Evolutionary conservation across 108 stramenopile genomes (phyloP), one percentile per base, ranked within the genome.

Genomic region (Fragilaria crotonensis): DNA sequence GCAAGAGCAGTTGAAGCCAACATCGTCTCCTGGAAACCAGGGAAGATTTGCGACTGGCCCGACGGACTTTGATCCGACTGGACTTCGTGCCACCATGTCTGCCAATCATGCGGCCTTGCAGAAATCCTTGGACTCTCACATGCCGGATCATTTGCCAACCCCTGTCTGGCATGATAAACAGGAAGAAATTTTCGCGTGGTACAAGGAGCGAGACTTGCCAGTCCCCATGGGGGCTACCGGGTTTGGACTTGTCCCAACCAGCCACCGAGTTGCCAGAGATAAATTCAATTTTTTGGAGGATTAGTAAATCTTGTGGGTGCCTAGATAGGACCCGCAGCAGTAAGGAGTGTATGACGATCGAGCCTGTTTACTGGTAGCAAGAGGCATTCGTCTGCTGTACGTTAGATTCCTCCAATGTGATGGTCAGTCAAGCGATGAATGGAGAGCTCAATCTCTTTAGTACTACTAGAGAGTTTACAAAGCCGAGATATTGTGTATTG

Each of bases 1-100:
- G 33, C 67, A 79, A 59, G 78, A 80, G 26, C 71, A 71, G 54
- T 57, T 85, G 33, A 73, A 83, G 31, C 84, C 86, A 0, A 64
- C 59, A 30, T 75, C 76, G 14, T 76, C 74, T 57, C 81, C 76
- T 4, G 91, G 92, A 45, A 93, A 93, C 54, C 80, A 84, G 70
- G 81, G 84, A 14, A 27, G 70, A 52, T 93, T 93, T 66, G 88
- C 92, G 30, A 93, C 87, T 30, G 92, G 92, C 30, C 77, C 79
- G 46, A 71, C 81, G 4, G 70, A 81, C 54, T 89, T 73, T 72
- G 87, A 89, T 68, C 83, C 87, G 1, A 79, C 67, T 29, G 91
- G 87, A 20, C 67, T 93, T 68, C 71, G 91, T 54, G 83, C 87
- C 20, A 76, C 86, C 25, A 93, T 93, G 91, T 70, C 74, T 60